Evolutionary conservation across 2,329 filamentous ascomycete genomes (phyloP).

Genomic region (Endocalyx cinctus): DNA sequence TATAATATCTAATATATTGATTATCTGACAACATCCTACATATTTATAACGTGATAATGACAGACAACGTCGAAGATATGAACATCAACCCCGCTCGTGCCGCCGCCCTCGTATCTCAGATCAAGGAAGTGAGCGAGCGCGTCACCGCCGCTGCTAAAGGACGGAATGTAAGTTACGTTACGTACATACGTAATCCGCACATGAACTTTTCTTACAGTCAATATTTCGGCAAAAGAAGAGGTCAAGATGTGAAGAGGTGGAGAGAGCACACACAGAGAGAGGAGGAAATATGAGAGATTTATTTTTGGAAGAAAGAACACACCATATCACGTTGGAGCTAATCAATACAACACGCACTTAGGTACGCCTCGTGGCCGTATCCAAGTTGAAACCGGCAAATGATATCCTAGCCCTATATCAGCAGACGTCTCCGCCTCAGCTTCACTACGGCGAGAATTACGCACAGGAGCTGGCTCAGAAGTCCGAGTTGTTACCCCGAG

Average conservation of each 20-base stretch:
- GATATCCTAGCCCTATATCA: slow-evolving; percentile 84
- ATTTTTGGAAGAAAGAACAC: slow-evolving; percentile 1
- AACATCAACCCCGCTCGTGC: slow-evolving; percentile 59
- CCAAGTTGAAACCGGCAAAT: slow-evolving; percentile 89
- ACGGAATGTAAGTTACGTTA: slow-evolving; percentile 52
- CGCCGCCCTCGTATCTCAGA: slow-evolving; percentile 56
- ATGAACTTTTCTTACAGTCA: slow-evolving; percentile 1
- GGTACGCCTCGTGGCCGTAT: slow-evolving; percentile 89
- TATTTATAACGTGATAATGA: slow-evolving; percentile 31
- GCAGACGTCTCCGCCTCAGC: slow-evolving; percentile 51
- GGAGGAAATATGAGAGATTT: no score
- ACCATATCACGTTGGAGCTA: slow-evolving; percentile 9
- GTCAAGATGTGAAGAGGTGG: no score
- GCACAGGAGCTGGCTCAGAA: slow-evolving; percentile 86
- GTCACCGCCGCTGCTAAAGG: slow-evolving; percentile 50
- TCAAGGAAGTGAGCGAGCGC: slow-evolving; percentile 55
- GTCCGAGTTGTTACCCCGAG: slow-evolving; percentile 68
- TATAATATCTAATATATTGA: no score
- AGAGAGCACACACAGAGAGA: no score
- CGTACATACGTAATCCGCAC: not conserved
- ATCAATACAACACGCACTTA: no score
- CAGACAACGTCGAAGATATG: slow-evolving; percentile 49
- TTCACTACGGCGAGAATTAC: slow-evolving; percentile 97
- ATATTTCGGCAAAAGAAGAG: no score
- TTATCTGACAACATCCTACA: no score